Percentiles rank a stretch among this genome's conserved stretches.
Evolutionary conservation across 306 rosid genomes (phyloP).

Genomic region (Malus fusca): DNA sequence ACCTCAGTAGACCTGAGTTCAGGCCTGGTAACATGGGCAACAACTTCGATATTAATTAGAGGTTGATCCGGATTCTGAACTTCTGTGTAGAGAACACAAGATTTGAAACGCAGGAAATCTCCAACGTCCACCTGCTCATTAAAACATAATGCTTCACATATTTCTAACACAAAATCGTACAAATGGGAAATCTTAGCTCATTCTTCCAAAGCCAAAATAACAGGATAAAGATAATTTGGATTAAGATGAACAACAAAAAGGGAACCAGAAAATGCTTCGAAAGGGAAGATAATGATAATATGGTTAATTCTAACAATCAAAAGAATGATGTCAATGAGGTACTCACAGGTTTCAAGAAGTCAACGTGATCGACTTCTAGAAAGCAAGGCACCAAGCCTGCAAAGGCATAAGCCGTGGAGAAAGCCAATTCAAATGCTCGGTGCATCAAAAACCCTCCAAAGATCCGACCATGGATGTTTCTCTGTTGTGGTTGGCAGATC

Average conservation of each 20-base stretch:
- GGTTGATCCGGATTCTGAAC: slow-evolving; percentile 63
- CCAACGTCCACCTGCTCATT: slow-evolving; percentile 86
- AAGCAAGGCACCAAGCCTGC: slow-evolving; percentile 88
- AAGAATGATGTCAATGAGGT: background rate
- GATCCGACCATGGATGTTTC: slow-evolving; percentile 93
- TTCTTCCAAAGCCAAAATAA: background rate
- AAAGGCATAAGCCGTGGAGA: slow-evolving; percentile 86
- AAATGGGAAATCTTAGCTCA: background rate
- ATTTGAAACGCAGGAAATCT: slow-evolving; percentile 81
- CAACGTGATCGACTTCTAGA: slow-evolving; percentile 94
- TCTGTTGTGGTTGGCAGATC: slow-evolving; percentile 93
- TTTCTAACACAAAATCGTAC: background rate
- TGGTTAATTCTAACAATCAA: background rate
- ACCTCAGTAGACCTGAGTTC: slow-evolving; percentile 89
- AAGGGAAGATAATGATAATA: background rate
- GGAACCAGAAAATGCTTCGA: background rate
- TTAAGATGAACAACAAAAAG: background rate
- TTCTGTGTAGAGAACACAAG: slow-evolving; percentile 80
- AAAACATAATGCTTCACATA: background rate
- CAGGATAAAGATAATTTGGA: background rate
- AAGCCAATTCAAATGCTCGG: slow-evolving; percentile 88
- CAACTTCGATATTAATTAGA: slow-evolving; percentile 83
- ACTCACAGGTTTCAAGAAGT: slow-evolving; percentile 80
- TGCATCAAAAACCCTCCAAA: slow-evolving; percentile 98
- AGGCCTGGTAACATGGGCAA: slow-evolving; percentile 93